A percentile compares a stretch with the other conserved stretches of the same genome.
Evolutionary conservation across 306 rosid genomes (phyloP).

Genomic region (Cucurbita pepo): DNA sequence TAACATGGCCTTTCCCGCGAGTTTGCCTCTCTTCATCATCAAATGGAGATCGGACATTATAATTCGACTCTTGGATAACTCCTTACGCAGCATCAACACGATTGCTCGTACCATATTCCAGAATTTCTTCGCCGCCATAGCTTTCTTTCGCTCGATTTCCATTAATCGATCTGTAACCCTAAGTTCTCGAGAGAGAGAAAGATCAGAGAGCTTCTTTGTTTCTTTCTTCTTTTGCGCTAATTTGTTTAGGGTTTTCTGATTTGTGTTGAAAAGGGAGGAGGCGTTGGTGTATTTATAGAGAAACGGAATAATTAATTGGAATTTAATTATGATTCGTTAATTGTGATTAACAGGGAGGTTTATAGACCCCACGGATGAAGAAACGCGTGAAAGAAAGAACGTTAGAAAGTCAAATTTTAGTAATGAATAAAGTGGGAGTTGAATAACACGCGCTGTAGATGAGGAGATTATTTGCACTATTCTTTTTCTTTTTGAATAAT

Average conservation of each 20-base stretch:
- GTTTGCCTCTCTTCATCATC: constrained; percentile 56
- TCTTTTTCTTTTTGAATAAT: not conserved
- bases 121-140: constrained; percentile 42
- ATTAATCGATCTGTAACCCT: not conserved
- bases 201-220: too few relatives aligned
- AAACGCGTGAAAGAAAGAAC: not conserved
- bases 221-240: too few relatives aligned
- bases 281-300: not conserved
- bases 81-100: constrained; percentile 44
- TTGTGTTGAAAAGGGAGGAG: not conserved
- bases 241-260: not conserved
- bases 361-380: not conserved
- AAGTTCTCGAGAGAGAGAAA: not conserved
- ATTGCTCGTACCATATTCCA: constrained; percentile 44
- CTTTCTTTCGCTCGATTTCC: constrained; percentile 49
- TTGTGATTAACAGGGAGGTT: not conserved
- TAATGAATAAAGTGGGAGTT: not conserved
- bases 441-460: not conserved
- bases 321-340: not conserved
- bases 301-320: not conserved
- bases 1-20: constrained; percentile 50
- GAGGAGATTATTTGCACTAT: not conserved
- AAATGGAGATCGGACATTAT: constrained; percentile 31
- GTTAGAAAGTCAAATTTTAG: not conserved
- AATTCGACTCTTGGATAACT: constrained; percentile 48